These are phyloP conservation scores for Taiozyma sp. DNA, from an alignment of 1,139 yeast species.

Conservation along the genomic window DNA sequence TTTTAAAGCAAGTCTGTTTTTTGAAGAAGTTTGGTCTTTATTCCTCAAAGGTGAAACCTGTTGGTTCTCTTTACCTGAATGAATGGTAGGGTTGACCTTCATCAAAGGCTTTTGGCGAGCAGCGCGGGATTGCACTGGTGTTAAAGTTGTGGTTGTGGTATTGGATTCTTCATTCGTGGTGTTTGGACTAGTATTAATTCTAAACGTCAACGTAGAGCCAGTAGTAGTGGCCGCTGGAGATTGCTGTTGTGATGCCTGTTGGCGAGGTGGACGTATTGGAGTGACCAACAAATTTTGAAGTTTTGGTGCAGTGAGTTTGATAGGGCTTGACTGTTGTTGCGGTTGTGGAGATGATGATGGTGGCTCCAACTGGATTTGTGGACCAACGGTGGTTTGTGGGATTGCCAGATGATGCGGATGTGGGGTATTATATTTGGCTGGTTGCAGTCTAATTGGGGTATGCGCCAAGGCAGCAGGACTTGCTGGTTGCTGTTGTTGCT, in stretches of 20 bases:
- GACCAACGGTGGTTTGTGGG: neutral
- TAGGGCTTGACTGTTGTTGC: slow-evolving; percentile 1
- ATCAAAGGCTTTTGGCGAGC: slow-evolving; percentile 22
- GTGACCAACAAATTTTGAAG: slow-evolving; percentile 8
- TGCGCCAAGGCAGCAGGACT: neutral
- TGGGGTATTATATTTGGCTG: slow-evolving; percentile 1
- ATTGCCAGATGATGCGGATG: neutral
- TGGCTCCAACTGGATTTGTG: neutral
- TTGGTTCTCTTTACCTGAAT: neutral
- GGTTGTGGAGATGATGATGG: slow-evolving; percentile 4
- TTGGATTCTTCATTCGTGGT: neutral
- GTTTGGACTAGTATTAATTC: slow-evolving; percentile 10
- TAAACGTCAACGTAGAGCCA: slow-evolving; percentile 20
- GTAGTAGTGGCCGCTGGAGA: slow-evolving; percentile 4
- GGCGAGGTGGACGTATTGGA: slow-evolving; percentile 16
- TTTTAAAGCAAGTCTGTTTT: slow-evolving; percentile 4
- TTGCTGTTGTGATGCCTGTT: neutral
- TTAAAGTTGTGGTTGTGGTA: slow-evolving; percentile 1
- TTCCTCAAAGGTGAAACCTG: slow-evolving; percentile 1
- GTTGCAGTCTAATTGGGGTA: slow-evolving; percentile 7
- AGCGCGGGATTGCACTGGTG: slow-evolving; percentile 5
- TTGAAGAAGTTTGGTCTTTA: neutral
- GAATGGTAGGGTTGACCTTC: slow-evolving; percentile 18
- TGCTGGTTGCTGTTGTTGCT: neutral
- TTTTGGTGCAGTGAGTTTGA: neutral